Percentiles rank a stretch among this genome's conserved stretches.
phyloP scores from a whole-genome alignment of 257 asterid species.

The Solanum dulcamara region DNA sequence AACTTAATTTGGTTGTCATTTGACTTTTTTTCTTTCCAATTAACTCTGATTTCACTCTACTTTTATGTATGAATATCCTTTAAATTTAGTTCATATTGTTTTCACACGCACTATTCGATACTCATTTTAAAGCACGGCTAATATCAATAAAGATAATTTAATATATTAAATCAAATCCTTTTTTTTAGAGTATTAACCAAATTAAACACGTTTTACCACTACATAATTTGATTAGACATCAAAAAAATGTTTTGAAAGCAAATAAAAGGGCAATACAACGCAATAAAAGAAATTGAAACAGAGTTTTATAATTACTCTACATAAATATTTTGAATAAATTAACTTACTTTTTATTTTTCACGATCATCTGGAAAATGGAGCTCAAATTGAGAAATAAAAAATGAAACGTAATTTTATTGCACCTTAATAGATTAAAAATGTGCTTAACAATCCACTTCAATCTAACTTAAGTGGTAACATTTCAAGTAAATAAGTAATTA shows the following conservation, averaged over 20 bases:
- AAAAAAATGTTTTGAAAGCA: too few species aligned
- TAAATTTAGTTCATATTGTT: background rate
- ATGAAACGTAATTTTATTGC: background rate
- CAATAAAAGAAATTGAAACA: background rate
- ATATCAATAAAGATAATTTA: background rate
- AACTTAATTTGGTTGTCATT: background rate
- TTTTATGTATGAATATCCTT: background rate
- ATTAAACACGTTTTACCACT: too few species aligned
- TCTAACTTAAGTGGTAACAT: background rate
- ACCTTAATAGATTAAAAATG: background rate
- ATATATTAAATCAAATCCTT: too few species aligned
- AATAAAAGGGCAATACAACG: too few species aligned
- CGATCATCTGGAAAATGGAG: background rate
- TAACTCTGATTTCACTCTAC: background rate
- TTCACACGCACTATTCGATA: background rate
- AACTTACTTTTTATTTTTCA: background rate
- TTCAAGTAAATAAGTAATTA: background rate
- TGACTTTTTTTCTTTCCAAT: background rate
- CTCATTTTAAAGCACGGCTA: too few species aligned
- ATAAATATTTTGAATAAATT: background rate
- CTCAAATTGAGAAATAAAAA: background rate
- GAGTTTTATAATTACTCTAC: background rate
- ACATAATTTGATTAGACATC: background rate
- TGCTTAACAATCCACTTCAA: background rate
- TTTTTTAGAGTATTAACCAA: too few species aligned